Percentiles rank a stretch among this genome's conserved stretches.
phyloP scores from a whole-genome alignment of 73 alveolate genomes.

The Paraurostyla sp. region DNA sequence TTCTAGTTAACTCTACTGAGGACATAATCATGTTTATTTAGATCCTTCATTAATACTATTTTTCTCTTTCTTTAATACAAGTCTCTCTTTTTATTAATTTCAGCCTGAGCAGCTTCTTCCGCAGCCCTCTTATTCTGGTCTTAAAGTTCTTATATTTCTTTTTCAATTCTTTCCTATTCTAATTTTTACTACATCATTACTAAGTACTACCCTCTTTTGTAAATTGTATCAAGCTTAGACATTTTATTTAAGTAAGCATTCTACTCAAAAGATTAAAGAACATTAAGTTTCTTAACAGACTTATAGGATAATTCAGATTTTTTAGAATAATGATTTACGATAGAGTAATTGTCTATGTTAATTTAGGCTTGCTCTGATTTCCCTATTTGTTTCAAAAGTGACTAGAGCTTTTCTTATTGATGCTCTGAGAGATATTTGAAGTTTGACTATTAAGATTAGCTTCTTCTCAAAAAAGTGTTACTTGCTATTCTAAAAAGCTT shows the following conservation, averaged over 20 bases:
- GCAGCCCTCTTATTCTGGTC: background rate
- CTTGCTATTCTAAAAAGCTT: too few species aligned
- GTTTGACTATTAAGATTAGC: background rate
- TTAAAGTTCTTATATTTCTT: conserved; percentile 2
- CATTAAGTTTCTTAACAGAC: conserved; percentile 19
- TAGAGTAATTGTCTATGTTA: background rate
- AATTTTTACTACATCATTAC: background rate
- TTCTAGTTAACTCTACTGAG: background rate
- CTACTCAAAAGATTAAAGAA: background rate
- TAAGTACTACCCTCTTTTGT: conserved; percentile 6
- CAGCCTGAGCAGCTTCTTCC: conserved; percentile 45
- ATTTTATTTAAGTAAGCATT: conserved; percentile 17
- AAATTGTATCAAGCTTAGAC: background rate
- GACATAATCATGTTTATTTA: conserved; percentile 25
- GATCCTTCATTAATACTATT: background rate
- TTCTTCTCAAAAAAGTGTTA: background rate
- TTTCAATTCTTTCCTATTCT: background rate
- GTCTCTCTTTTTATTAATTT: background rate
- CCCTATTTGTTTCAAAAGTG: background rate
- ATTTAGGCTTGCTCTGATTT: background rate
- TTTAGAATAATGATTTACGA: conserved; percentile 7
- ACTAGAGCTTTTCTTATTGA: background rate
- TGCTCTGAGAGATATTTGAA: background rate
- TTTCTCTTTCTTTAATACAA: background rate
- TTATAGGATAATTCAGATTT: conserved; percentile 3